These are phyloP conservation scores for Cucumis cinereus DNA, from an alignment of 306 rosid species.

Conservation along the genomic window DNA sequence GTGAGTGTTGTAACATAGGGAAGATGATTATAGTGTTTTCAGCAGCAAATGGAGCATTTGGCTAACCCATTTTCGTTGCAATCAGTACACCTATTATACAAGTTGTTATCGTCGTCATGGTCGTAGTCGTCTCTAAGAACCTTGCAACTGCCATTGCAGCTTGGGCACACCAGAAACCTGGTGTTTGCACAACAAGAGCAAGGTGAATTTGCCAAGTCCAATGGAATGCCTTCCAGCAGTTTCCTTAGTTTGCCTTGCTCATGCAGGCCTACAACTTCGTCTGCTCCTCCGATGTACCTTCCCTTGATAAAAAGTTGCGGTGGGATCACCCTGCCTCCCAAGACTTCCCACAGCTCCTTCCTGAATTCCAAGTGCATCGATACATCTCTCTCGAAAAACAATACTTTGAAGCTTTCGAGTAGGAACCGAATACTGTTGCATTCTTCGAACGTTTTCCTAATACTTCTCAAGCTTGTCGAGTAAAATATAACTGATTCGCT, in stretches of 20 bases:
- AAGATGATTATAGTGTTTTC: constrained; percentile 17
- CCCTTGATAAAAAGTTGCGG: constrained; percentile 88
- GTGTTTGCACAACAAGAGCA: constrained; percentile 55
- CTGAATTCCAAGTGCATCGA: constrained; percentile 71
- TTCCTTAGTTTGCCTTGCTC: constrained; percentile 69
- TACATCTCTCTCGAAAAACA: constrained; percentile 68
- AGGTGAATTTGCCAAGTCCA: constrained; percentile 12
- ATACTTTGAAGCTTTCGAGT: constrained; percentile 50
- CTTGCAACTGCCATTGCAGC: constrained; percentile 71
- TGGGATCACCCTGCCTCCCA: constrained; percentile 63
- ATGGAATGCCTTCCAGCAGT: constrained; percentile 65
- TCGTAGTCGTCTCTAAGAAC: constrained; percentile 25
- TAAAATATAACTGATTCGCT: constrained; percentile 46
- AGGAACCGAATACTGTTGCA: constrained; percentile 57
- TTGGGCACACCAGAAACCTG: constrained; percentile 49
- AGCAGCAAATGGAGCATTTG: constrained; percentile 64
- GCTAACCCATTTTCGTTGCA: constrained; percentile 91
- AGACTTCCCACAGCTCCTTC: constrained; percentile 61
- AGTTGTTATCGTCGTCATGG: background rate
- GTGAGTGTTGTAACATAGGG: background rate
- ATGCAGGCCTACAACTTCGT: constrained; percentile 64
- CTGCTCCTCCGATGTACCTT: constrained; percentile 88
- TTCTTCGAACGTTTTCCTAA: constrained; percentile 75
- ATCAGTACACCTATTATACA: constrained; percentile 39
- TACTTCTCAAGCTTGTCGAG: constrained; percentile 77